Conservation (phyloP, 148 eudicot genomes). For the Vaccinium corymbosum region DNA sequence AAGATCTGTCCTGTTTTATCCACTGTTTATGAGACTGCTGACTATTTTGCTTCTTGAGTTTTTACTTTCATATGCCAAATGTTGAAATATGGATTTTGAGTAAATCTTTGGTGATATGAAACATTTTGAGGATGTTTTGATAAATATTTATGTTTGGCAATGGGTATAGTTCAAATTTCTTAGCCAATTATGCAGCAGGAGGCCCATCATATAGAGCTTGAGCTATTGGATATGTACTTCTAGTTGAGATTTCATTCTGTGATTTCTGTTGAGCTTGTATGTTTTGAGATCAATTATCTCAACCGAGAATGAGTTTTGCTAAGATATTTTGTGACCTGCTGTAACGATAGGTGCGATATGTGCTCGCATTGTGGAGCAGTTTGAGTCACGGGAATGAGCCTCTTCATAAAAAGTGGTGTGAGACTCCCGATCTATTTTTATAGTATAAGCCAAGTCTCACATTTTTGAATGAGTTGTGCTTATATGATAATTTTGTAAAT, state of each 20-base stretch:
- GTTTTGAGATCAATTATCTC: not conserved
- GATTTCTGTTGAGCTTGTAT: not conserved
- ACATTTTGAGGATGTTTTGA: not conserved
- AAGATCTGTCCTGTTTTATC: constrained; percentile 15
- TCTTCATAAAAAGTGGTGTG: no score
- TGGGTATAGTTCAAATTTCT: not conserved
- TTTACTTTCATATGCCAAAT: constrained; percentile 2
- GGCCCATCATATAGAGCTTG: not conserved
- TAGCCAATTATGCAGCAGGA: not conserved
- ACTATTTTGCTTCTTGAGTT: constrained; percentile 6
- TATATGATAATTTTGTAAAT: no score
- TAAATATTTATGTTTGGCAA: not conserved
- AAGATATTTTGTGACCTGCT: no score
- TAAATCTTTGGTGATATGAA: not conserved
- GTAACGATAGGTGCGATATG: no score
- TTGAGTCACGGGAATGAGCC: no score
- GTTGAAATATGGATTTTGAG: not conserved
- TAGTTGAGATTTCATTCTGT: not conserved
- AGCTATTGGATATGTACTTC: not conserved
- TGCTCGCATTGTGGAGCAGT: no score
- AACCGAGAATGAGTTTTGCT: not conserved
- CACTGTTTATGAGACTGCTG: constrained; percentile 14
- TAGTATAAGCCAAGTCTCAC: no score
- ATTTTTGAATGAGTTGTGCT: no score
- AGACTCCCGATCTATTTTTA: no score